phyloP scores from a whole-genome alignment of 2,329 filamentous ascomycete species.

The Fusarium multiceps region DNA sequence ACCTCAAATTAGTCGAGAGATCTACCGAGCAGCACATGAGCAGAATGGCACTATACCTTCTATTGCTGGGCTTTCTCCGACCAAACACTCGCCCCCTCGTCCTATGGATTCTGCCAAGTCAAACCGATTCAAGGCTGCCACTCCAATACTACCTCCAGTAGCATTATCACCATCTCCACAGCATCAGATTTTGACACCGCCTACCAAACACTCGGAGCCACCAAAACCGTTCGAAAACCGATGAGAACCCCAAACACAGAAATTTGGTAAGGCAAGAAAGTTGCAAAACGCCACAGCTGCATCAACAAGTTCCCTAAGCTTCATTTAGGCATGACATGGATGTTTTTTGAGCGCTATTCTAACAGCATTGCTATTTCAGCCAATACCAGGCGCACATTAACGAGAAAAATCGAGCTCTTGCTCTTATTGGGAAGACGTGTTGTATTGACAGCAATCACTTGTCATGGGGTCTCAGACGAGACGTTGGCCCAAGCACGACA shows the following conservation, averaged over 20 bases:
- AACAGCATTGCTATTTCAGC: slow-evolving; percentile 2
- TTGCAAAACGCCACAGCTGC: slow-evolving; percentile 22
- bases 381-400: slow-evolving; percentile 13
- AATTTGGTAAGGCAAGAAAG: slow-evolving; percentile 12
- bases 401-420: slow-evolving; percentile 2
- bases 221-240: slow-evolving; percentile 34
- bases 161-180: slow-evolving; percentile 68
- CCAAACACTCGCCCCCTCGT: slow-evolving; percentile 63
- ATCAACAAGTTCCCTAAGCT: slow-evolving; percentile 1
- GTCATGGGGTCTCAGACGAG: slow-evolving; percentile 14
- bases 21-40: slow-evolving; percentile 43
- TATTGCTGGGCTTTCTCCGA: slow-evolving; percentile 62
- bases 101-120: slow-evolving; percentile 45
- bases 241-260: slow-evolving; percentile 21
- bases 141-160: slow-evolving; percentile 66
- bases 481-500: slow-evolving; percentile 10
- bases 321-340: slow-evolving; percentile 2
- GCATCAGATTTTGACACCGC: slow-evolving; percentile 69
- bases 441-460: slow-evolving; percentile 6
- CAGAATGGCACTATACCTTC: slow-evolving; percentile 54
- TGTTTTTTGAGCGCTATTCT: background rate
- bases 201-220: slow-evolving; percentile 59
- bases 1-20: slow-evolving; percentile 45
- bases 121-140: slow-evolving; percentile 49
- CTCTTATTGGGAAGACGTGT: slow-evolving; percentile 3